Evolutionary conservation across 805 yeast genomes (phyloP).

Genomic region (Spathaspora sp.): DNA sequence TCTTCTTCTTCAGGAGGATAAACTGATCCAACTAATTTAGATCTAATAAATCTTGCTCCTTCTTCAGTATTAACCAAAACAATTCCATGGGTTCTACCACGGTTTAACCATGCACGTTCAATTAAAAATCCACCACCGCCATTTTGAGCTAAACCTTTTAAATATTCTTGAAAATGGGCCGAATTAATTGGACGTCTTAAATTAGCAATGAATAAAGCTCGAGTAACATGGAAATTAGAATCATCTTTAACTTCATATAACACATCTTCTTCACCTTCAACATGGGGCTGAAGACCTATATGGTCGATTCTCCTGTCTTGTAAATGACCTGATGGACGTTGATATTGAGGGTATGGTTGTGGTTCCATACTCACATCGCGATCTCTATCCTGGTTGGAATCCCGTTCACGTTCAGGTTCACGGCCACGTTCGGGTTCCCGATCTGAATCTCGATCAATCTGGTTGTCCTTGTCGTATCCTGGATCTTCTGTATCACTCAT

Average conservation of each 20-base stretch:
- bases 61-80: constrained; percentile 36
- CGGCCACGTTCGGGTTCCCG: neutral
- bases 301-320: constrained; percentile 6
- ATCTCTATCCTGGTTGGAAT: neutral
- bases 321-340: neutral
- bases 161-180: constrained; percentile 30
- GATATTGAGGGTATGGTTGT: constrained; percentile 6
- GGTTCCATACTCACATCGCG: constrained; percentile 3
- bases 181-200: constrained; percentile 37
- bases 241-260: constrained; percentile 29
- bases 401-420: neutral
- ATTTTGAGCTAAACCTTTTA: constrained; percentile 25
- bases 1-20: constrained; percentile 31
- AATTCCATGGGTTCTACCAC: constrained; percentile 39
- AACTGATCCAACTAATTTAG: constrained; percentile 27
- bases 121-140: constrained; percentile 16
- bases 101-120: constrained; percentile 45
- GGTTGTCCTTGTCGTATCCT: constrained; percentile 7
- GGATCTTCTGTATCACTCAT: constrained; percentile 14
- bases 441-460: neutral
- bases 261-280: constrained; percentile 13
- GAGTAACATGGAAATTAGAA: constrained; percentile 33
- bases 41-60: constrained; percentile 36
- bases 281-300: constrained; percentile 5
- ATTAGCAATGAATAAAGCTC: constrained; percentile 45